Conservation (phyloP, 2,329 filamentous ascomycete genomes). For the Plectosphaerella plurivora region DNA sequence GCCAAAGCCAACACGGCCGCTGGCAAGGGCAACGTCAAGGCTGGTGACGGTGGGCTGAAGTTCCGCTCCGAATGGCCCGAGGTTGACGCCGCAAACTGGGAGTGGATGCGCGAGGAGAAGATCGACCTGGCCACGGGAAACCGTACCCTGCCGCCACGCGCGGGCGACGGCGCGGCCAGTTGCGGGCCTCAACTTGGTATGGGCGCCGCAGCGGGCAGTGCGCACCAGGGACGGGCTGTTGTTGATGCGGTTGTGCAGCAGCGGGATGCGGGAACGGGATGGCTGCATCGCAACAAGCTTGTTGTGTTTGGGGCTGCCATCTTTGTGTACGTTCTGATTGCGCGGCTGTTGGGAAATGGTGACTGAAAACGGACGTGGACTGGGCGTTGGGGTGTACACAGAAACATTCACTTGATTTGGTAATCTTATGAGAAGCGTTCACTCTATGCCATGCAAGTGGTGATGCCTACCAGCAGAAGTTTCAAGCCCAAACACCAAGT, state of each 20-base stretch:
- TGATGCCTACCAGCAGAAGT: too few species aligned
- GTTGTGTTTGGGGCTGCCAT: slow-evolving; percentile 65
- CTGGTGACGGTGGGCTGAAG: slow-evolving; percentile 87
- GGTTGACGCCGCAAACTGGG: slow-evolving; percentile 82
- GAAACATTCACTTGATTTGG: too few species aligned
- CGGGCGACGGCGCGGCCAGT: slow-evolving; percentile 27
- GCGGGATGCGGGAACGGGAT: slow-evolving; percentile 77
- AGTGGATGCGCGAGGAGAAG: slow-evolving; percentile 80
- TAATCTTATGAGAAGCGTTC: too few species aligned
- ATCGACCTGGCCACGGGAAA: slow-evolving; percentile 75
- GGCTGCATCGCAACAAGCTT: slow-evolving; percentile 76
- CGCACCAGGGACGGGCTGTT: slow-evolving; percentile 62
- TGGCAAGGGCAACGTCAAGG: slow-evolving; percentile 76
- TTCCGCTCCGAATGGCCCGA: slow-evolving; percentile 90
- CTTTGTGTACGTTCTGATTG: slow-evolving; percentile 79
- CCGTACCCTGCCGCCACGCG: slow-evolving; percentile 44
- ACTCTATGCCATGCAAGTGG: too few species aligned
- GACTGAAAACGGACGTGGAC: slow-evolving; percentile 15
- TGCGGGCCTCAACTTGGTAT: slow-evolving; percentile 55
- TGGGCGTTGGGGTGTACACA: too few species aligned
- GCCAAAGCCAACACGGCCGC: slow-evolving; percentile 41
- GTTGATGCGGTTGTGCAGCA: slow-evolving; percentile 73
- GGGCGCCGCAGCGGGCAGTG: slow-evolving; percentile 46
- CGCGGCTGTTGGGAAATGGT: slow-evolving; percentile 61
- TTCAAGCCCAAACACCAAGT: too few species aligned